A percentile compares a stretch with the other conserved stretches of the same genome.
Evolutionary conservation across 2,329 filamentous ascomycete genomes (phyloP).

Genomic region (Claviceps africana): DNA sequence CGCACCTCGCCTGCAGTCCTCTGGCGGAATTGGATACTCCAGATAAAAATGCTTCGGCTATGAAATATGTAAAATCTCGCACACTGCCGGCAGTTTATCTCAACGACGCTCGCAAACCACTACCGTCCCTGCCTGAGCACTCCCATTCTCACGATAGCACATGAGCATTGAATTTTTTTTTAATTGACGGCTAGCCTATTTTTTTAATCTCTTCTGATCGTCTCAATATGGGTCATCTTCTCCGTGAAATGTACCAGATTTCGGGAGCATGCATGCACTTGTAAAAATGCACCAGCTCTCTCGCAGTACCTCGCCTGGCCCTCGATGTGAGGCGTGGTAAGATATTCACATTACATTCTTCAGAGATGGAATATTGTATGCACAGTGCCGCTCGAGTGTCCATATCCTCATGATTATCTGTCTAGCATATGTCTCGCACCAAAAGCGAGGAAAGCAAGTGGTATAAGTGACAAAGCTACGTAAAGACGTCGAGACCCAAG

Average conservation of each 20-base stretch:
- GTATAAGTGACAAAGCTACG: not conserved
- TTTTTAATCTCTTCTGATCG: not conserved
- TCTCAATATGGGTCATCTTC: not conserved
- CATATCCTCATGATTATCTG: not conserved
- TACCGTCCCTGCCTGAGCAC: conserved; percentile 18
- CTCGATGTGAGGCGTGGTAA: not conserved
- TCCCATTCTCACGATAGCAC: conserved; percentile 22
- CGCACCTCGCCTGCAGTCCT: conserved; percentile 13
- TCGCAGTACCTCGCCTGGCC: not conserved
- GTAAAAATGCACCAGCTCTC: not conserved
- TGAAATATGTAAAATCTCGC: not conserved
- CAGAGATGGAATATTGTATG: not conserved
- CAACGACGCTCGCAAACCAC: conserved; percentile 24
- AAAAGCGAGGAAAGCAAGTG: not conserved
- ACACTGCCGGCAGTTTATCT: conserved; percentile 4
- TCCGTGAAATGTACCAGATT: not conserved
- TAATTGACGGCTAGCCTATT: conserved; percentile 6
- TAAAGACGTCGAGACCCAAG: not conserved
- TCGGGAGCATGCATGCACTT: not conserved
- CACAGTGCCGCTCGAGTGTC: not conserved
- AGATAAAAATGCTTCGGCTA: conserved; percentile 1
- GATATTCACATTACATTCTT: not conserved
- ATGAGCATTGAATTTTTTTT: conserved; percentile 7
- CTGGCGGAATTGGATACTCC: conserved; percentile 7
- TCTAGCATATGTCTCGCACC: not conserved